Evolutionary conservation across 1,284 basidiomycete genomes (phyloP).

Genomic region (Anthracocystis panici-leucophaei): DNA sequence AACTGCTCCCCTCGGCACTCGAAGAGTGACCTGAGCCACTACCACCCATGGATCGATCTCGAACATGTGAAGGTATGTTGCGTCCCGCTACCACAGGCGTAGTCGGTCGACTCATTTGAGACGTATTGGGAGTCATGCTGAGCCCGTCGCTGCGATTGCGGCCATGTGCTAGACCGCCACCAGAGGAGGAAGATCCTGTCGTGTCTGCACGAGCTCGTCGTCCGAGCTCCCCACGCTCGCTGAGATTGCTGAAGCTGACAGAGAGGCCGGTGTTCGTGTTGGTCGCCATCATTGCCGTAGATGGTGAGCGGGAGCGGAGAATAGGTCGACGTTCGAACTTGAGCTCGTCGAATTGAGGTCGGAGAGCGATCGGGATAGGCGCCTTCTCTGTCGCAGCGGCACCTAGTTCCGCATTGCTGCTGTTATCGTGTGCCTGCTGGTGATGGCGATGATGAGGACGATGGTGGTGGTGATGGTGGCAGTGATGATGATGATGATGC

Average conservation of each 20-base stretch:
- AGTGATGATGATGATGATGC: conserved; percentile 38
- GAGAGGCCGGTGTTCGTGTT: conserved; percentile 29
- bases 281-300: conserved; percentile 20
- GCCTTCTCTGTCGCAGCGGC: conserved; percentile 2
- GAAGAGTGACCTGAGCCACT: conserved; percentile 17
- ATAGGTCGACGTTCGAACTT: conserved; percentile 59
- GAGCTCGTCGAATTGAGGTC: conserved; percentile 33
- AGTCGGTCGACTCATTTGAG: conserved; percentile 28
- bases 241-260: conserved; percentile 46
- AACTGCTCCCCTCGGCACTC: conserved; percentile 37
- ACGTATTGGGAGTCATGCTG: conserved; percentile 37
- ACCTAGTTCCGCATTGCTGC: neutral
- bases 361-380: conserved; percentile 16
- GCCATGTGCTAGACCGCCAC: conserved; percentile 6
- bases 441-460: conserved; percentile 30
- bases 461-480: conserved; percentile 19
- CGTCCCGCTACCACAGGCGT: conserved; percentile 23
- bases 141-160: conserved; percentile 22
- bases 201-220: conserved; percentile 42
- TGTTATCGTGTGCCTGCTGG: conserved; percentile 13
- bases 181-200: conserved; percentile 20
- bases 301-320: conserved; percentile 56
- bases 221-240: conserved; percentile 20
- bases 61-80: conserved; percentile 23
- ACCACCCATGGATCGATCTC: conserved; percentile 22